Percentiles rank a stretch among this genome's conserved stretches.
Conservation (phyloP, 805 yeast genomes). For the Yarrowia deformans region DNA sequence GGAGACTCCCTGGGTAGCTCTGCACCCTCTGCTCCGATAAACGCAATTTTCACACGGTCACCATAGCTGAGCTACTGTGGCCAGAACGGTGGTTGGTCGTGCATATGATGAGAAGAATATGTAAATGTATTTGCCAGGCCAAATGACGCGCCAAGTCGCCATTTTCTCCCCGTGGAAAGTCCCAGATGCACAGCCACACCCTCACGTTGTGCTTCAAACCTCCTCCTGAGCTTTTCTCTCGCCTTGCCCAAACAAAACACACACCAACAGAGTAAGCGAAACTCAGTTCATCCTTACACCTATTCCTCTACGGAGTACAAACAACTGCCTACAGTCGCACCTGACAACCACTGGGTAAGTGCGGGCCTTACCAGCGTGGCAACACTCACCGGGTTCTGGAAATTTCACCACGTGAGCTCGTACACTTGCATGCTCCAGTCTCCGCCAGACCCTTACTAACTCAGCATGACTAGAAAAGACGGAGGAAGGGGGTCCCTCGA, state of each 20-base stretch:
- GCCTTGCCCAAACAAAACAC: constrained; percentile 31
- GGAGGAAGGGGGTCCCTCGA: constrained; percentile 38
- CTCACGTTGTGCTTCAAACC: neutral
- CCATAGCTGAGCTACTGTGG: neutral
- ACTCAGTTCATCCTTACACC: constrained; percentile 27
- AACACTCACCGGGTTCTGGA: neutral
- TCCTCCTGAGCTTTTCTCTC: constrained; percentile 21
- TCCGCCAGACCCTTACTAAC: neutral
- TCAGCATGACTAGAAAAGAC: constrained; percentile 38
- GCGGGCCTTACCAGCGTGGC: neutral
- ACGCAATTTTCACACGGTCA: constrained; percentile 36
- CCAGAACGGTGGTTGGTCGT: neutral
- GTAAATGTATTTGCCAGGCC: neutral
- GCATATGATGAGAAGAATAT: neutral
- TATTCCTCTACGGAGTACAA: neutral
- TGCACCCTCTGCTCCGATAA: constrained; percentile 32
- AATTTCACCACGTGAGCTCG: neutral
- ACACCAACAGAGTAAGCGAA: constrained; percentile 29
- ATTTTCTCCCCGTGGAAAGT: neutral
- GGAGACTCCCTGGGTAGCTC: constrained; percentile 29
- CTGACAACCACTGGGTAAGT: constrained; percentile 18
- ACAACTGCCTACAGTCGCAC: constrained; percentile 10
- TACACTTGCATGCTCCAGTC: neutral
- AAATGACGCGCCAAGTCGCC: constrained; percentile 7
- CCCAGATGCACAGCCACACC: constrained; percentile 12